A percentile compares a stretch with the other conserved stretches of the same genome.
Evolutionary conservation across 257 asterid species (phyloP).

Genomic region (Penstemon davidsonii): DNA sequence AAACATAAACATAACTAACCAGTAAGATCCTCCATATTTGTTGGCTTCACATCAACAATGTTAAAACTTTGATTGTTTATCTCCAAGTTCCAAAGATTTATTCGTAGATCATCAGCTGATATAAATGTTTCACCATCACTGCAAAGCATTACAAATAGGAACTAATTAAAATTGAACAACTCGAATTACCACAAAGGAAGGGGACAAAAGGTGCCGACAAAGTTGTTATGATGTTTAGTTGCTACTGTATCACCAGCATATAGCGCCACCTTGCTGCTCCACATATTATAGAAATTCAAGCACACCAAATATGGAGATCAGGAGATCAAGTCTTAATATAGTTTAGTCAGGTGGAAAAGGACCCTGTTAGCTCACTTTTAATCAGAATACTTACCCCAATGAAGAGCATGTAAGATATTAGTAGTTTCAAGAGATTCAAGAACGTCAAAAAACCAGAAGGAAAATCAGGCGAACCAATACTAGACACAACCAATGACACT

Average conservation of each 20-base stretch:
- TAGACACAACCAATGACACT: neutral
- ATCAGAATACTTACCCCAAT: constrained; percentile 12
- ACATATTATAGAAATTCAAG: neutral
- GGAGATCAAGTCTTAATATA: constrained; percentile 13
- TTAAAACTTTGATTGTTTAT: constrained; percentile 88
- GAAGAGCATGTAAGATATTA: neutral
- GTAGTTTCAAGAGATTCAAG: neutral
- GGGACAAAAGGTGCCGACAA: constrained; percentile 21
- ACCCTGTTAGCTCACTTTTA: neutral
- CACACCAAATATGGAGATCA: constrained; percentile 1
- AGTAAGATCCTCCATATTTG: constrained; percentile 92
- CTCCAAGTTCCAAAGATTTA: constrained; percentile 92
- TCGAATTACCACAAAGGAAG: constrained; percentile 17
- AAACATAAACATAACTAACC: constrained; percentile 41
- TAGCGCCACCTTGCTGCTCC: constrained; percentile 7
- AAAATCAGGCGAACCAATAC: constrained; percentile 15
- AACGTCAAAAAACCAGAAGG: neutral
- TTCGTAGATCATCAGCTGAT: constrained; percentile 89
- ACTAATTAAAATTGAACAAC: constrained; percentile 11
- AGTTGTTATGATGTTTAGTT: constrained; percentile 6
- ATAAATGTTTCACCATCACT: constrained; percentile 93
- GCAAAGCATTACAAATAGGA: constrained; percentile 32
- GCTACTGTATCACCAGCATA: constrained; percentile 17
- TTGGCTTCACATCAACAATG: constrained; percentile 85
- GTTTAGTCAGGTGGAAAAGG: neutral